These are phyloP conservation scores for Gossypium aridum DNA, from an alignment of 441 rosid genomes.

Conservation along the genomic window DNA sequence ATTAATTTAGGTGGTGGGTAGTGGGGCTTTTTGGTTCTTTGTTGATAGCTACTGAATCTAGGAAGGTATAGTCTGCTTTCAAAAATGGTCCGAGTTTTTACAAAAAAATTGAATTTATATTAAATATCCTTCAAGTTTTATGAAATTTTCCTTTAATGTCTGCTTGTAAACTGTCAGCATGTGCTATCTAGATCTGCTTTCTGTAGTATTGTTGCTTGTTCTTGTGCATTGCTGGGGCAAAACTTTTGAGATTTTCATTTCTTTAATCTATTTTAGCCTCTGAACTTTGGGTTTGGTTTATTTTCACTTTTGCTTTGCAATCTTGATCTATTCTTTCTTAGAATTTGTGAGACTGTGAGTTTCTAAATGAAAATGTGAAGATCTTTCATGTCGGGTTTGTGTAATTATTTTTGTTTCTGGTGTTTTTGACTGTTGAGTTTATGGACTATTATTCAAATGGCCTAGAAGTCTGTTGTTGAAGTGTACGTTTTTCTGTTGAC, in stretches of 20 bases:
- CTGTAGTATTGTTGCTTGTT: not conserved
- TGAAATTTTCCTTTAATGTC: not conserved
- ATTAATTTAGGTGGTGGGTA: not conserved
- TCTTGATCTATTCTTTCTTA: not conserved
- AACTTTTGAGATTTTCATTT: not conserved
- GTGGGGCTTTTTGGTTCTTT: not conserved
- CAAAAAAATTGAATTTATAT: not conserved
- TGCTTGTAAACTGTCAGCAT: not conserved
- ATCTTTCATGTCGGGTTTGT: not conserved
- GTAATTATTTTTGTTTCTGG: not conserved
- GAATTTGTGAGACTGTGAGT: not conserved
- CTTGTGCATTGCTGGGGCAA: not conserved
- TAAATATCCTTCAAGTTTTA: not conserved
- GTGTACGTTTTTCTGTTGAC: not conserved
- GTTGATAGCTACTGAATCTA: not conserved
- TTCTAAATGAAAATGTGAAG: not conserved
- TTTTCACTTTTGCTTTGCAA: not conserved
- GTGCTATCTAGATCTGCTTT: not conserved
- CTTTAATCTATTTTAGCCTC: not conserved
- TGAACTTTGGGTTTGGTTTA: not conserved
- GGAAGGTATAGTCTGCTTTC: not conserved
- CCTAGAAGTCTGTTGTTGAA: not conserved
- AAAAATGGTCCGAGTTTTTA: not conserved
- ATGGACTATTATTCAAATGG: not conserved
- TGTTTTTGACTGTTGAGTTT: slow-evolving; percentile 3